Evolutionary conservation across 2,329 filamentous ascomycete species (phyloP), one percentile per base, ranked within the genome.

Genomic region (Epicoccum sorghinum): DNA sequence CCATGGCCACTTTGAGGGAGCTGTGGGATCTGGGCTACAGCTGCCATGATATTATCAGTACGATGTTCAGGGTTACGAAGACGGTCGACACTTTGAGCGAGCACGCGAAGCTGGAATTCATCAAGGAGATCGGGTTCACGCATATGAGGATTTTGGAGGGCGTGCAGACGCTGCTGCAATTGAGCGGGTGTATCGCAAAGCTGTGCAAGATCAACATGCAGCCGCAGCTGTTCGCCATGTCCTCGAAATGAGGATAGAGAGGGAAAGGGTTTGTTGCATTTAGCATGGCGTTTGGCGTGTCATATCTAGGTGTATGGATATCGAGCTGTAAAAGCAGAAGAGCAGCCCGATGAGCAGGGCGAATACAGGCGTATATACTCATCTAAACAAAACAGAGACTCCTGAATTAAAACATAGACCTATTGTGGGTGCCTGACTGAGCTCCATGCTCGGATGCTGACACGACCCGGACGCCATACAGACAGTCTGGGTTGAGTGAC

Each of bases 141-240:
- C 95, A 99, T 73, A 99, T 99, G 95, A 93, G 96, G 75, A 93
- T 99, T 51, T 80, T 99, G n/a, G 95, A 99, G 72, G 95, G 95
- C 27, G 91, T 99, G 23, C 93, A 98, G 77, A 97, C 93, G 7
- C 83, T 97, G 59, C 83, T 99, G 54, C 95, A 99, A 76, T 82
- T 99, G 40, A 96, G 91, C 70, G 95, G 93, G 9, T 98, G 93
- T 72, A 83, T 99, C 22, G 92, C 91, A 13, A 88, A 93, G 67
- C 81, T 99, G 52, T 95, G 91, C 79, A 96, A 89, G 80, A 88
- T 98, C 74, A 97, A 97, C 75, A 98, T 99, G 93, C 90, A 96
- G 69, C 89, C 91, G 3, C 88, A 89, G 72, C 83, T 89, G 57
- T 97, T 97, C 71, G 80, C 78, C 35, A 73, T 80, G 4, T 58